A percentile compares a stretch with the other conserved stretches of the same genome.
phyloP scores from a whole-genome alignment of 768 basidiomycete species.

The Steccherinum ochraceum region DNA sequence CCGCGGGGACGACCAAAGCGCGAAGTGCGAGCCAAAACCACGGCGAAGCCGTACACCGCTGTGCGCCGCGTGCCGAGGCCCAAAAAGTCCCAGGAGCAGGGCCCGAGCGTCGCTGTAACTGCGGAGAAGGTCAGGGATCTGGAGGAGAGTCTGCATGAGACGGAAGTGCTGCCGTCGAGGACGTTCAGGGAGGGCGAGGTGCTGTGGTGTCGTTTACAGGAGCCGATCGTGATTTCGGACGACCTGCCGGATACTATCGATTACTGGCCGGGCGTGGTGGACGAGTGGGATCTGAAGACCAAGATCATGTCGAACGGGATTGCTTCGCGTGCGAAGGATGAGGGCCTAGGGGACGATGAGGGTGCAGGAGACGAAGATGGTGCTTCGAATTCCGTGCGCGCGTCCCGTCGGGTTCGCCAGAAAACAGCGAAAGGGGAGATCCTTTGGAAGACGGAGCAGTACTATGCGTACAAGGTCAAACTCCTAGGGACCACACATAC shows the following conservation, averaged over 20 bases:
- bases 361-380: not conserved
- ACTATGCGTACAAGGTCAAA: slow-evolving; percentile 59
- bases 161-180: slow-evolving; percentile 40
- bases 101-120: slow-evolving; percentile 43
- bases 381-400: not conserved
- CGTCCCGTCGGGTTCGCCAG: not conserved
- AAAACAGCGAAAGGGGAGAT: slow-evolving; percentile 13
- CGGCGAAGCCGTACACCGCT: slow-evolving; percentile 31
- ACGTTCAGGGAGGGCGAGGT: slow-evolving; percentile 67
- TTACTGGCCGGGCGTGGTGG: slow-evolving; percentile 72
- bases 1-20: slow-evolving; percentile 1
- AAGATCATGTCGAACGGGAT: slow-evolving; percentile 28
- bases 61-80: slow-evolving; percentile 33
- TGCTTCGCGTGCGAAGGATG: not conserved
- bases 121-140: slow-evolving; percentile 63
- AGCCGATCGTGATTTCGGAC: slow-evolving; percentile 37
- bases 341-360: not conserved
- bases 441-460: slow-evolving; percentile 58
- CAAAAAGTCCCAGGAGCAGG: slow-evolving; percentile 20
- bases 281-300: slow-evolving; percentile 46
- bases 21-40: slow-evolving; percentile 14
- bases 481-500: slow-evolving; percentile 52
- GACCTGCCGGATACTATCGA: slow-evolving; percentile 40
- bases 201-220: slow-evolving; percentile 58
- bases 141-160: slow-evolving; percentile 44